Evolutionary conservation across 129 eudicot species (phyloP).

Genomic region (Artemisia annua): DNA sequence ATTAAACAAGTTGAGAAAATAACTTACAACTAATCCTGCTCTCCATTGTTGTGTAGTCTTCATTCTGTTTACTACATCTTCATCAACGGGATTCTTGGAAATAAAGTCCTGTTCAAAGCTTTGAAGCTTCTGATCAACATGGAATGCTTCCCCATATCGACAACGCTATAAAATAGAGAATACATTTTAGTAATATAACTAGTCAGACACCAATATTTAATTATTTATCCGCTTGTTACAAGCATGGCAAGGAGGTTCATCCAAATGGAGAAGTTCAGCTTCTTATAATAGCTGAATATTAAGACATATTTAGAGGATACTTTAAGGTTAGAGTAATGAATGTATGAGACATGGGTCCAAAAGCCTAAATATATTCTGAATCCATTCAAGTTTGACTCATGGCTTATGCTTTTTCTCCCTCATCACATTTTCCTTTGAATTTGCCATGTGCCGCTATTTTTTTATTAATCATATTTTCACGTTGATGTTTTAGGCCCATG

Average conservation of each 20-base stretch:
- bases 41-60: conserved; percentile 67
- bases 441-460: too few species aligned
- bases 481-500: too few species aligned
- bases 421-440: too few species aligned
- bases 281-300: not conserved
- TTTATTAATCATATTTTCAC: too few species aligned
- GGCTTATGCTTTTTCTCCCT: too few species aligned
- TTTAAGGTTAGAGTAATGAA: too few species aligned
- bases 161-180: conserved; percentile 56
- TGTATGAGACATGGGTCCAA: too few species aligned
- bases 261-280: not conserved
- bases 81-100: conserved; percentile 43
- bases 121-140: conserved; percentile 66
- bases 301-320: not conserved
- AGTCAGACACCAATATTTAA: not conserved
- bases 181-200: not conserved
- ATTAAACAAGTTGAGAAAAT: not conserved
- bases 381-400: too few species aligned
- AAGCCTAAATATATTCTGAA: too few species aligned
- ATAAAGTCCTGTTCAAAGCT: conserved; percentile 67
- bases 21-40: conserved; percentile 86
- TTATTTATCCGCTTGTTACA: too few species aligned
- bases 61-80: conserved; percentile 53
- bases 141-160: conserved; percentile 77
- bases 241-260: not conserved